Conservation (phyloP, 2,329 filamentous ascomycete genomes). For the Penicillium sumatraense region DNA sequence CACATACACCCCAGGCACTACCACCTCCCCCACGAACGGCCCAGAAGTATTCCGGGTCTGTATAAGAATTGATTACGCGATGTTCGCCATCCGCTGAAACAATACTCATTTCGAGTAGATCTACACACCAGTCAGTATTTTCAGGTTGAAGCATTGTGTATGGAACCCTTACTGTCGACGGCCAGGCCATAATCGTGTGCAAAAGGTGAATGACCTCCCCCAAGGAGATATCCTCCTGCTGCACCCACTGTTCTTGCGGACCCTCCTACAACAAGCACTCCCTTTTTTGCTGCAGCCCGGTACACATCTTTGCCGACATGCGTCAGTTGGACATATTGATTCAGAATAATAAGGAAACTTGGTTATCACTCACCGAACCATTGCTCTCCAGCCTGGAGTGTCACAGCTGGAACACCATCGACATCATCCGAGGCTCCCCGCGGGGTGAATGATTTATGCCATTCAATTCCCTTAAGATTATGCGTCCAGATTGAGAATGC, state of each 20-base stretch:
- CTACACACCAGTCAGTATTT: not conserved
- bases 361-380: not conserved
- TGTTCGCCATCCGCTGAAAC: slow-evolving; percentile 4
- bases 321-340: not conserved
- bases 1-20: slow-evolving; percentile 5
- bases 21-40: slow-evolving; percentile 7
- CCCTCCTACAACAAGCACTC: slow-evolving; percentile 2
- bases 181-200: slow-evolving; percentile 6
- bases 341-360: not conserved
- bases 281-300: not conserved
- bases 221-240: slow-evolving; percentile 7
- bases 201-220: slow-evolving; percentile 7
- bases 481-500: slow-evolving; percentile 7
- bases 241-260: slow-evolving; percentile 5
- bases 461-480: slow-evolving; percentile 8
- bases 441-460: not conserved
- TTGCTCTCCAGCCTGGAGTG: slow-evolving; percentile 1
- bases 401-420: not conserved
- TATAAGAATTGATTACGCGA: not conserved
- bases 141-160: too few species aligned
- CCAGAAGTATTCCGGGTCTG: slow-evolving; percentile 5
- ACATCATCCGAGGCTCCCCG: not conserved
- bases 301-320: not conserved
- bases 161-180: slow-evolving; percentile 1
- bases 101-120: slow-evolving; percentile 7